These are phyloP conservation scores for Solanum pimpinellifolium DNA, from an alignment of 257 asterid species.

Conservation along the genomic window DNA sequence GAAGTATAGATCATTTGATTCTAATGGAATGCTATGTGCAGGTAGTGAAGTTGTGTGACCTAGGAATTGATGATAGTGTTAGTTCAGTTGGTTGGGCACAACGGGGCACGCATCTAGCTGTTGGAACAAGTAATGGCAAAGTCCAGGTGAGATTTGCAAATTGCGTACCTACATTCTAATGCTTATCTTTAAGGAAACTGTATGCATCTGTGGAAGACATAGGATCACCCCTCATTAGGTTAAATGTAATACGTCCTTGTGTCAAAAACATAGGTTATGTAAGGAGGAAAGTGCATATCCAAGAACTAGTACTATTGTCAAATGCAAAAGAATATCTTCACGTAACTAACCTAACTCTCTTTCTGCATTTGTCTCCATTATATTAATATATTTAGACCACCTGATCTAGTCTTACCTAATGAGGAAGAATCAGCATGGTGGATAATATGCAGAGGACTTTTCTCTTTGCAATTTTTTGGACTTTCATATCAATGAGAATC, in stretches of 20 bases:
- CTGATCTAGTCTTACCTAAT: neutral
- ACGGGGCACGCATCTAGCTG: slow-evolving; percentile 85
- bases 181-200: neutral
- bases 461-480: neutral
- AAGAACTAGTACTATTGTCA: neutral
- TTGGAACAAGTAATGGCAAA: slow-evolving; percentile 92
- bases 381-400: neutral
- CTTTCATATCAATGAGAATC: neutral
- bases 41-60: slow-evolving; percentile 89
- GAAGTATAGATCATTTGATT: neutral
- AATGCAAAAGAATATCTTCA: neutral
- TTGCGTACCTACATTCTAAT: neutral
- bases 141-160: slow-evolving; percentile 45
- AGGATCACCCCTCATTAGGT: neutral
- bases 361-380: neutral
- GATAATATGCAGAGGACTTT: neutral
- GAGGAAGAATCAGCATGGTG: neutral
- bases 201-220: neutral
- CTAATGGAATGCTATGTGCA: slow-evolving; percentile 13
- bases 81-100: slow-evolving; percentile 96
- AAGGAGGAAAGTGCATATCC: neutral
- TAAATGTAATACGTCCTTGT: neutral
- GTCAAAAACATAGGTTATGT: neutral
- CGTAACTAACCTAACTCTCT: neutral
- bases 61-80: slow-evolving; percentile 73